Evolutionary conservation across 768 basidiomycete species (phyloP), one percentile per base, ranked within the genome.

Genomic region (Hebeloma cylindrosporum): DNA sequence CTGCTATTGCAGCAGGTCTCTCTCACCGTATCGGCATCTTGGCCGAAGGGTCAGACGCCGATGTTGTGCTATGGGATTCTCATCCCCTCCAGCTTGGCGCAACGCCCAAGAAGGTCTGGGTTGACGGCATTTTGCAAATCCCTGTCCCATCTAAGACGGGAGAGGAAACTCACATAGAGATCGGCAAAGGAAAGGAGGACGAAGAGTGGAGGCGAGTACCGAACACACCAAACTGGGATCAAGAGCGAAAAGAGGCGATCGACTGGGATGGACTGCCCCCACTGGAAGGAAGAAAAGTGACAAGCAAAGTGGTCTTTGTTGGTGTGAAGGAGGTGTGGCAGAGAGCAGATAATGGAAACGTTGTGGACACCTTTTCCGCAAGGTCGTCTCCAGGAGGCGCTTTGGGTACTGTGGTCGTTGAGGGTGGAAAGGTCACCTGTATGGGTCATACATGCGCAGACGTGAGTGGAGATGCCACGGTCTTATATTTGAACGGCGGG

Each of bases 81-180:
- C 85, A 89, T 63, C 90, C 90, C 1, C 71, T 92, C 21, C 72
- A 73, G 21, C 66, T 88, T 16, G 88, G 84, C 42, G 83, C 89
- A 2, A 88, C 85, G 0, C 90, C 89, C 0, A 59, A 69, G 9
- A 80, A 83, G 45, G 80, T 88, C 20, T 94, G 83, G 73, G 88
- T 94, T 52, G 93, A 96, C 61, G 92, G 92, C 2, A 81, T 91
- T 45, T 60, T 80, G 3, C 91, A 94, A 56, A 72, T 87, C 39
- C 70, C 71, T 35, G 62, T 67, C n/a, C 73, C 74, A 13, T 54
- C 65, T 4, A 68, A 73, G 46, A 59, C 62, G 1, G 60, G 59
- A 3, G 61, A 68, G 50, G 58, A 63, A n/a, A 53, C 57, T 13
- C 68, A 77, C 43, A 68, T 75, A 13, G 63, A 72, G 17, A 61